phyloP scores from a whole-genome alignment of 1,284 basidiomycete genomes.

The Exobasidium cylindrosporum region DNA sequence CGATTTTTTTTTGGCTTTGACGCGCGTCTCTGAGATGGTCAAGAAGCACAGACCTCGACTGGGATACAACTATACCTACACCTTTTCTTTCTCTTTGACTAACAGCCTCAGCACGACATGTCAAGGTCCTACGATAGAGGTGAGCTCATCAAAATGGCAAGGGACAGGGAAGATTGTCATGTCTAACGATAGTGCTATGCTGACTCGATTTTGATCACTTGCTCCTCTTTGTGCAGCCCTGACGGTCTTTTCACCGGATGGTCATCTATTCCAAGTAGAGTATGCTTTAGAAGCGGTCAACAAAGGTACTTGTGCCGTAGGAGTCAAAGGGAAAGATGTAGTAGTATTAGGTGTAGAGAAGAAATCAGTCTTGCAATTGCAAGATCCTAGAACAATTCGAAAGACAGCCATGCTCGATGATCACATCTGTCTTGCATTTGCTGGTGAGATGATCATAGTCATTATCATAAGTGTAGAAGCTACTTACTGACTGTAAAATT shows the following conservation, averaged over 20 bases:
- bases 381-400: constrained; percentile 93
- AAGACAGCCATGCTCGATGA: constrained; percentile 99
- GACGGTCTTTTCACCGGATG: constrained; percentile 91
- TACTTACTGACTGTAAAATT: neutral
- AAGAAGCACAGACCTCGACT: neutral
- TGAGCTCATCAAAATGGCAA: constrained; percentile 14
- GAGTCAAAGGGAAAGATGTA: constrained; percentile 88
- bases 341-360: constrained; percentile 98
- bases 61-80: too few relatives aligned
- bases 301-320: constrained; percentile 96
- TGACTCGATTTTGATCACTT: neutral
- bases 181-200: too few relatives aligned
- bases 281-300: constrained; percentile 95
- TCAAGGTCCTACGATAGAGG: constrained; percentile 46
- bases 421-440: constrained; percentile 95
- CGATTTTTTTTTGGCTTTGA: neutral
- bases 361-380: constrained; percentile 93
- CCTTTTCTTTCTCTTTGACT: neutral
- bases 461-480: neutral
- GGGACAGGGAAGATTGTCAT: neutral
- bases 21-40: neutral
- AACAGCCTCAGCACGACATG: constrained; percentile 15
- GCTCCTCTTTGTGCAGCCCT: constrained; percentile 61
- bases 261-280: constrained; percentile 72
- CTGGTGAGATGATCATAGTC: constrained; percentile 67